A percentile compares a stretch with the other conserved stretches of the same genome.
Conservation (phyloP, 1,139 yeast species). For the Zygotorulaspora mrakii region DNA sequence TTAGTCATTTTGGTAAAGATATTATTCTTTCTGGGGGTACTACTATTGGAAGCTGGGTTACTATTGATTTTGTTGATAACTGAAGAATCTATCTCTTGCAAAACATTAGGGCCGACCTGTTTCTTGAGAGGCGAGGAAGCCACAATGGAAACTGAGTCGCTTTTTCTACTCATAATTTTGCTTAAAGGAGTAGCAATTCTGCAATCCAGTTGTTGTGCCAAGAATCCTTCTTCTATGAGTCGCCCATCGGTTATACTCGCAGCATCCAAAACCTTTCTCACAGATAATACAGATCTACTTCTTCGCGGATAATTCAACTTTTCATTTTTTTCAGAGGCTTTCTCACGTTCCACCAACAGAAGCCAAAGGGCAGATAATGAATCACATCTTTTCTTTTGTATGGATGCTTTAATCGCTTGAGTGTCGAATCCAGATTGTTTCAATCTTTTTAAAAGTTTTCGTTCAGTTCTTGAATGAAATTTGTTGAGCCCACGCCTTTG, state of each 20-base stretch:
- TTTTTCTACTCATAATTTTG: conserved; percentile 20
- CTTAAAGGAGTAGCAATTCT: conserved; percentile 19
- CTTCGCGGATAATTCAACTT: conserved; percentile 44
- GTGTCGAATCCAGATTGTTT: conserved; percentile 64
- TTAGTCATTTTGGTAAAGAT: conserved; percentile 20
- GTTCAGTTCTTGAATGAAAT: conserved; percentile 62
- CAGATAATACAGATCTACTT: conserved; percentile 49
- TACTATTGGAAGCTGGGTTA: conserved; percentile 2
- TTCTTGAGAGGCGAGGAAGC: conserved; percentile 7
- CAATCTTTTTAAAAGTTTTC: conserved; percentile 59
- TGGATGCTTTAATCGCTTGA: conserved; percentile 58
- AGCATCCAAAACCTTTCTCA: conserved; percentile 31
- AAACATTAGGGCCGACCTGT: conserved; percentile 6
- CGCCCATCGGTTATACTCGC: conserved; percentile 17
- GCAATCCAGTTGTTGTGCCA: conserved; percentile 13
- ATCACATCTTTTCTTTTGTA: conserved; percentile 63
- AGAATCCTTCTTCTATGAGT: conserved; percentile 12
- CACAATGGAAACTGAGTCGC: conserved; percentile 13
- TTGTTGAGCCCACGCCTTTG: conserved; percentile 40
- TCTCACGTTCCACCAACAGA: conserved; percentile 63
- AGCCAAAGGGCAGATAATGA: conserved; percentile 84
- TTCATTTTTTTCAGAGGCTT: conserved; percentile 38
- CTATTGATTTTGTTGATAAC: conserved; percentile 4
- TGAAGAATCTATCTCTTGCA: conserved; percentile 5
- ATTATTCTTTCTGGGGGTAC: conserved; percentile 10